Conservation (phyloP, 352 stramenopile species). For the Pythium sukuiense region DNA sequence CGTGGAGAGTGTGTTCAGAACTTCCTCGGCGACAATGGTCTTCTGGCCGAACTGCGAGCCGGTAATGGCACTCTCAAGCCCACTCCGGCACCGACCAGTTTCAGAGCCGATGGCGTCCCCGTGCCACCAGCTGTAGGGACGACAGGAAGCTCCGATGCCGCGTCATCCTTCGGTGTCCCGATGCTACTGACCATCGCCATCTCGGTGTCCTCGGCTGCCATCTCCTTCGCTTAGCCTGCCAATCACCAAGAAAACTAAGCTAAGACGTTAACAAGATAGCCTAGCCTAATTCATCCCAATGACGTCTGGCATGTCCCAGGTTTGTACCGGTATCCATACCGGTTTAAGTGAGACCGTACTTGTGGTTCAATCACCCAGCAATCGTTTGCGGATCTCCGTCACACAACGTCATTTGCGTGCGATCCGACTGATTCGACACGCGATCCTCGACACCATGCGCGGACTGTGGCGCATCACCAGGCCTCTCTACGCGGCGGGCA, state of each 20-base stretch:
- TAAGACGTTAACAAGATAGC: not conserved
- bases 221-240: no score
- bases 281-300: not conserved
- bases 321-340: conserved; percentile 17
- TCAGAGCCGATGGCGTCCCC: no score
- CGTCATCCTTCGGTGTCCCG: not conserved
- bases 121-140: no score
- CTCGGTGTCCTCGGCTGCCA: no score
- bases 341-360: conserved; percentile 1
- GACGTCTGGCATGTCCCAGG: not conserved
- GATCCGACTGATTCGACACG: not conserved
- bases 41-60: conserved; percentile 5
- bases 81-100: conserved; percentile 16
- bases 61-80: conserved; percentile 16
- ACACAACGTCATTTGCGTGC: conserved; percentile 23
- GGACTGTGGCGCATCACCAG: conserved; percentile 24
- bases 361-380: conserved; percentile 18
- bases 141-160: not conserved
- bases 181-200: not conserved
- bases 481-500: conserved; percentile 20
- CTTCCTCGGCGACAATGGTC: conserved; percentile 14
- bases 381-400: conserved; percentile 18
- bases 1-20: conserved; percentile 16
- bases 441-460: conserved; percentile 6
- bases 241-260: no score